phyloP scores from a whole-genome alignment of 805 yeast species.

The Saturnispora gosingensis region DNA sequence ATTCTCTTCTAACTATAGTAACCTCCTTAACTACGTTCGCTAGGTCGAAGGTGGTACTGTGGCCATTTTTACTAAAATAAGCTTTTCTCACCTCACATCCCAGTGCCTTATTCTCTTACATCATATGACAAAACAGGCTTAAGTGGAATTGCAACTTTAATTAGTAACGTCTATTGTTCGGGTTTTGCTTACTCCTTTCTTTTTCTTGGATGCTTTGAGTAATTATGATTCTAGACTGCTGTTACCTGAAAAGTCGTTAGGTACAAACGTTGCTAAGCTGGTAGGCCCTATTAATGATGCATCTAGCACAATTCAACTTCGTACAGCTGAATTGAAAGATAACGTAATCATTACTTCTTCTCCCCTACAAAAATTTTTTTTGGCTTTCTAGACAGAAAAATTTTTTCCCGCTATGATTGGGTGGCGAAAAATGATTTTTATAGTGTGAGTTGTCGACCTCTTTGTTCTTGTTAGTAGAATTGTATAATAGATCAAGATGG shows the following conservation, averaged over 20 bases:
- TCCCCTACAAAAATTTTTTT: neutral
- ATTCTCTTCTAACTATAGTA: neutral
- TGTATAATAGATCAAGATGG: constrained; percentile 6
- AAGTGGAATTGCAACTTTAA: neutral
- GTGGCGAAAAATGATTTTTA: neutral
- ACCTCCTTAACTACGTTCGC: too few species aligned
- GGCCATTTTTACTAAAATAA: too few species aligned
- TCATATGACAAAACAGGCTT: neutral
- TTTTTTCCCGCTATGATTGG: neutral
- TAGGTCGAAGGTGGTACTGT: too few species aligned
- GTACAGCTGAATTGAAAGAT: neutral
- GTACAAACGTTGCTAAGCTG: neutral
- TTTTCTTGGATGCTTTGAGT: neutral
- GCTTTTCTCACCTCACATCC: too few species aligned
- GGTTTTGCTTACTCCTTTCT: neutral
- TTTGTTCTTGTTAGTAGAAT: neutral
- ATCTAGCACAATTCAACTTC: neutral
- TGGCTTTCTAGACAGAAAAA: neutral
- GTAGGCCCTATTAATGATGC: too few species aligned
- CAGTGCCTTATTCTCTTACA: neutral
- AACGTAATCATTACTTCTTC: neutral
- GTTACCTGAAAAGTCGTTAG: neutral
- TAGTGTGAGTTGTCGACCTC: neutral
- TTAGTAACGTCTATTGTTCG: neutral
- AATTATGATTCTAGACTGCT: neutral